phyloP scores from a whole-genome alignment of 345 rosid genomes.

The Aquilaria yunnanensis region DNA sequence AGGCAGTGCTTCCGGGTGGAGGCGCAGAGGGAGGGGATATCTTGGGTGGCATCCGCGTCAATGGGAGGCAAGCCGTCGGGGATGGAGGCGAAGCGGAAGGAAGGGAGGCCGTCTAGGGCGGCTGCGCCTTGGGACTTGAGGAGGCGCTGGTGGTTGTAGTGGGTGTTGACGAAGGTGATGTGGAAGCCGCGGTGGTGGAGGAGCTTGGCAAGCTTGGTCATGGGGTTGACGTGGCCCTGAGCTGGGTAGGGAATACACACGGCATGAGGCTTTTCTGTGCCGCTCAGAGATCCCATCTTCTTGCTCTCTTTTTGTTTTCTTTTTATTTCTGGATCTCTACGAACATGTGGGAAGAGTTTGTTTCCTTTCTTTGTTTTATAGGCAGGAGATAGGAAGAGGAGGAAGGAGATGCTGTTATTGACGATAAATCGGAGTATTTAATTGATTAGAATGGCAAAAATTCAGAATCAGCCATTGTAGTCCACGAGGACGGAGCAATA shows the following conservation, averaged over 20 bases:
- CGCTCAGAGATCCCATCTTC: conserved; percentile 12
- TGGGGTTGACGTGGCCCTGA: conserved; percentile 49
- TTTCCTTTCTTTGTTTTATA: too few species aligned
- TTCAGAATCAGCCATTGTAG: too few species aligned
- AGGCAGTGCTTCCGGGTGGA: conserved; percentile 26
- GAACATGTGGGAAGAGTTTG: too few species aligned
- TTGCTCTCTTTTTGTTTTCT: too few species aligned
- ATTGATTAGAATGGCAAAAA: too few species aligned
- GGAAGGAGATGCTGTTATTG: too few species aligned
- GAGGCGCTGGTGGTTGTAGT: conserved; percentile 38
- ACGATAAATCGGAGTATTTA: too few species aligned
- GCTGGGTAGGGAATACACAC: conserved; percentile 53
- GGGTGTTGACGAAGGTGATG: conserved; percentile 48
- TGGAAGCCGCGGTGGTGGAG: conserved; percentile 41
- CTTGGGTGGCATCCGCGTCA: conserved; percentile 33
- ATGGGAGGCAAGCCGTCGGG: conserved; percentile 39
- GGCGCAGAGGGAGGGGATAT: conserved; percentile 30
- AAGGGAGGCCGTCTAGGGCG: conserved; percentile 29
- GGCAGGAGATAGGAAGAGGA: too few species aligned
- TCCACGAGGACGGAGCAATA: too few species aligned
- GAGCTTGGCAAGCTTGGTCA: conserved; percentile 43
- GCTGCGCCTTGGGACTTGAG: conserved; percentile 26
- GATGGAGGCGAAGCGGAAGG: conserved; percentile 34
- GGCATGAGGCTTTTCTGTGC: conserved; percentile 26
- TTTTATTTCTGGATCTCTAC: too few species aligned